Conservation (phyloP, 306 rosid species). For the Corylus americana region DNA sequence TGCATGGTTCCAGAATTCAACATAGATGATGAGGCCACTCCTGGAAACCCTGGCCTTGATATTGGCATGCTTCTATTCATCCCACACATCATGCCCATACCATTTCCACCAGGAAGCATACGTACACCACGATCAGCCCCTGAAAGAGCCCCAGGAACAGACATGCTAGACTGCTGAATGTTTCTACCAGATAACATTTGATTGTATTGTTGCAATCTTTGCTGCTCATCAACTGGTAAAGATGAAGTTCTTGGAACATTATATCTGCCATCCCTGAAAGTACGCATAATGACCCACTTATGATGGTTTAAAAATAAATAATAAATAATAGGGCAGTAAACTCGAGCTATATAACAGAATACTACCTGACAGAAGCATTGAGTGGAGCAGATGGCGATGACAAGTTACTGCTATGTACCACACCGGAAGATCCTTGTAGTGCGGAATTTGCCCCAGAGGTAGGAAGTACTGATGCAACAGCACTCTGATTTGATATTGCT, state of each 20-base stretch:
- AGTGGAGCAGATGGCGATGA: slow-evolving; percentile 61
- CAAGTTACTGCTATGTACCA: slow-evolving; percentile 62
- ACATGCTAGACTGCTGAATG: slow-evolving; percentile 67
- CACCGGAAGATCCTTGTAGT: slow-evolving; percentile 72
- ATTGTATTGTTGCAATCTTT: slow-evolving; percentile 81
- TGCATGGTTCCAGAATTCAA: slow-evolving; percentile 71
- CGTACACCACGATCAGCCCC: slow-evolving; percentile 93
- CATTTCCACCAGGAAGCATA: slow-evolving; percentile 78
- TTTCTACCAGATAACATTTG: slow-evolving; percentile 74
- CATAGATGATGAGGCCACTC: slow-evolving; percentile 71
- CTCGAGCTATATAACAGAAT: slow-evolving; percentile 20
- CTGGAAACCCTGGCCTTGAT: slow-evolving; percentile 88
- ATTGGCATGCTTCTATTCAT: slow-evolving; percentile 70
- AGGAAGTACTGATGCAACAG: slow-evolving; percentile 58
- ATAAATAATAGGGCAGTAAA: neutral
- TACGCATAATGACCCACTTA: neutral
- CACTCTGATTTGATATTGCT: slow-evolving; percentile 71
- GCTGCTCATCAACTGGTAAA: slow-evolving; percentile 88
- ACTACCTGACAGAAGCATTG: slow-evolving; percentile 62
- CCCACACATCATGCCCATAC: slow-evolving; percentile 82
- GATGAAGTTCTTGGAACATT: slow-evolving; percentile 67
- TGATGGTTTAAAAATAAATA: neutral
- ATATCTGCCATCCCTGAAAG: slow-evolving; percentile 73
- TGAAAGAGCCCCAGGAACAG: slow-evolving; percentile 64
- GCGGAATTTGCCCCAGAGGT: slow-evolving; percentile 65